Evolutionary conservation across 179 eudicot genomes (phyloP).

Genomic region (Actinidia chinensis): DNA sequence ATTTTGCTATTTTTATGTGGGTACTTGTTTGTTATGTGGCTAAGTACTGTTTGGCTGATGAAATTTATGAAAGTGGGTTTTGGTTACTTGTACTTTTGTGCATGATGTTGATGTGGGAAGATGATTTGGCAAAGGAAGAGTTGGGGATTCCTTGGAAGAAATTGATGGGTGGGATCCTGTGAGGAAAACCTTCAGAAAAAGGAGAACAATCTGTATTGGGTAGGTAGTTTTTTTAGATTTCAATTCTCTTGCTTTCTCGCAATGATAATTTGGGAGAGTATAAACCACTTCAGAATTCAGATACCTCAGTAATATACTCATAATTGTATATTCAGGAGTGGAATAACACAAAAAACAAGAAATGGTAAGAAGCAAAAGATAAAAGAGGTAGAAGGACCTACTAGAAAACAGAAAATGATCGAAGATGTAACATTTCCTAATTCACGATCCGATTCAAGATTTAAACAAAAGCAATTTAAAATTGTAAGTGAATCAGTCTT

Average conservation of each 20-base stretch:
- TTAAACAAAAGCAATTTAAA: too few relatives aligned
- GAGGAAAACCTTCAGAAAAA: constrained; percentile 94
- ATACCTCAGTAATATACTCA: too few relatives aligned
- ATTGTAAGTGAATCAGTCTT: too few relatives aligned
- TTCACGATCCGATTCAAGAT: too few relatives aligned
- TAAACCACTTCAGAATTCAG: too few relatives aligned
- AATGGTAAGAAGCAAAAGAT: too few relatives aligned
- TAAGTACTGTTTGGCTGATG: constrained; percentile 9
- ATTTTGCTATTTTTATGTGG: constrained; percentile 13
- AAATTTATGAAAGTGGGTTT: not conserved
- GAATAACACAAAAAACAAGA: too few relatives aligned
- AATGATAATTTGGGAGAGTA: not conserved
- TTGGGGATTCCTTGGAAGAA: constrained; percentile 72
- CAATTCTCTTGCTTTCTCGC: too few relatives aligned
- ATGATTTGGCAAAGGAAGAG: constrained; percentile 92
- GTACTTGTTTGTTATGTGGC: not conserved
- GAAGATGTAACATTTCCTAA: too few relatives aligned
- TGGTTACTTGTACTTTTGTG: constrained; percentile 21
- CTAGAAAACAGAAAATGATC: too few relatives aligned
- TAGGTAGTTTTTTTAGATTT: constrained; percentile 51
- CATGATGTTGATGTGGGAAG: constrained; percentile 99
- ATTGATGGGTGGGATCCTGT: constrained; percentile 87
- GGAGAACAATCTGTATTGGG: constrained; percentile 99
- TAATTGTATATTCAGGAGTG: too few relatives aligned
- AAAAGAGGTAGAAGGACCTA: too few relatives aligned